These are phyloP conservation scores for Gymnopus androsaceus DNA, from an alignment of 1,284 basidiomycete species.

Conservation along the genomic window DNA sequence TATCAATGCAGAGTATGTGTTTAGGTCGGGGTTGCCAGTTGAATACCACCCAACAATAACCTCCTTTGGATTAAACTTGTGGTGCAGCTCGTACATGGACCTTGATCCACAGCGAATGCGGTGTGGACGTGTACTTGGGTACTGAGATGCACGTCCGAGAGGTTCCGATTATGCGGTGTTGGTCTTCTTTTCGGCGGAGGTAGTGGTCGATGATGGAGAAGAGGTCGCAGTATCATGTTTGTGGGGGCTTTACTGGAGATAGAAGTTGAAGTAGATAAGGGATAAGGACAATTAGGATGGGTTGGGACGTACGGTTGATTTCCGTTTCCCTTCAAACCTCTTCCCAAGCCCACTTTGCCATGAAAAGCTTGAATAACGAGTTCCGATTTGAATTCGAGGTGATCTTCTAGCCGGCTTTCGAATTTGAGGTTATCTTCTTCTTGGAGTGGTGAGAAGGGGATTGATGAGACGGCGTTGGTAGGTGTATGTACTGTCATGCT, in stretches of 20 bases:
- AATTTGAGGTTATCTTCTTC: no score
- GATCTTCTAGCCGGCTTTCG: slow-evolving; percentile 36
- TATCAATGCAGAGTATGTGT: slow-evolving; percentile 96
- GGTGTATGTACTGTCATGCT: slow-evolving; percentile 51
- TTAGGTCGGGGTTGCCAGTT: slow-evolving; percentile 85
- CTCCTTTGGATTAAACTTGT: slow-evolving; percentile 83
- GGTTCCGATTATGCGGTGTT: slow-evolving; percentile 95
- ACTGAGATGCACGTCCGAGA: slow-evolving; percentile 79
- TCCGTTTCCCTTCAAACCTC: no score
- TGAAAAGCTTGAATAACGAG: slow-evolving; percentile 42
- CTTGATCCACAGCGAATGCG: slow-evolving; percentile 93
- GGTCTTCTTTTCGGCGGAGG: slow-evolving; percentile 80
- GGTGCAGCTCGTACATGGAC: slow-evolving; percentile 89
- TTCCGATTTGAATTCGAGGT: slow-evolving; percentile 33
- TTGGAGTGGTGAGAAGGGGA: no score
- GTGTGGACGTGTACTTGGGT: slow-evolving; percentile 76
- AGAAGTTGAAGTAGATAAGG: neutral
- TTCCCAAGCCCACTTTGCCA: slow-evolving; percentile 38
- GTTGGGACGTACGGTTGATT: no score
- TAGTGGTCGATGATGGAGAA: slow-evolving; percentile 98
- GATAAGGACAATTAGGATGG: no score
- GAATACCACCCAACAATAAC: slow-evolving; percentile 94
- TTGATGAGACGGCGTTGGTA: slow-evolving; percentile 46
- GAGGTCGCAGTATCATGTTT: slow-evolving; percentile 85
- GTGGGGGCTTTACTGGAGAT: slow-evolving; percentile 64